Base-by-base conservation (phyloP, 495 filamentous ascomycete species). In the Saxophila tyrrhenica region DNA sequence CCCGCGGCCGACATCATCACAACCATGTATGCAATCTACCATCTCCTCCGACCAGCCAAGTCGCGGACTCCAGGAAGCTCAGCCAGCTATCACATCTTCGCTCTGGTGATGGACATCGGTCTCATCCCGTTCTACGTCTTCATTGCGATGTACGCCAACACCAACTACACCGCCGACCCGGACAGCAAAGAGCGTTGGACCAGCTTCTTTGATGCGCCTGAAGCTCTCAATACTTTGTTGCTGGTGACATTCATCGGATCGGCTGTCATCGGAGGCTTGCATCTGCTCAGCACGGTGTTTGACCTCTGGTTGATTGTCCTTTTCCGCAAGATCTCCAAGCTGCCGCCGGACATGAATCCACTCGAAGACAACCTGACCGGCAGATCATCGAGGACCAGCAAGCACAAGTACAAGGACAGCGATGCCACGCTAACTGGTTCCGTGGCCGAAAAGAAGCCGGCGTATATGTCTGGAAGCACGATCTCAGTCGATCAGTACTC, bases 341-440 rank as follows among this genome's bases (percentile, higher is more conserved):
- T 95, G 51, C 89, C 89, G 1, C 89, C 89, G 0, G 89, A 95
- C 60, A 86, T 94, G 84, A 95, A 95, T 59, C 89, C 89, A 8
- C 70, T 95, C 8, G 89, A 95, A 62, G 81, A 85, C 59, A 84
- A 92, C 60, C 69, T 94, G 38, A 95, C 89, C 3, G 82, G 86
- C 11, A 82, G 88, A 16, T 53, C 57, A 49, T 54, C 48, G 15
- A 35, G 54, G 17, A 8, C 13, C 9, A 47, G 16, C n/a, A 69
- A 67, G 52, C 81, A 80, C 54, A 89, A 86, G 70, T 76, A 82
- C 56, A 89, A 83, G 70, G 86, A 86, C 65, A 85, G 83, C 38
- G 86, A 82, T 63, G 83, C 85, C 59, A 84, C 84, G 5, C 69
- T 85, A 3, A 73, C 74, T 7, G 78, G 78, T 21, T 61, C 56